phyloP scores from a whole-genome alignment of 805 yeast genomes.

The Saccharomycopsis guyanensis region DNA sequence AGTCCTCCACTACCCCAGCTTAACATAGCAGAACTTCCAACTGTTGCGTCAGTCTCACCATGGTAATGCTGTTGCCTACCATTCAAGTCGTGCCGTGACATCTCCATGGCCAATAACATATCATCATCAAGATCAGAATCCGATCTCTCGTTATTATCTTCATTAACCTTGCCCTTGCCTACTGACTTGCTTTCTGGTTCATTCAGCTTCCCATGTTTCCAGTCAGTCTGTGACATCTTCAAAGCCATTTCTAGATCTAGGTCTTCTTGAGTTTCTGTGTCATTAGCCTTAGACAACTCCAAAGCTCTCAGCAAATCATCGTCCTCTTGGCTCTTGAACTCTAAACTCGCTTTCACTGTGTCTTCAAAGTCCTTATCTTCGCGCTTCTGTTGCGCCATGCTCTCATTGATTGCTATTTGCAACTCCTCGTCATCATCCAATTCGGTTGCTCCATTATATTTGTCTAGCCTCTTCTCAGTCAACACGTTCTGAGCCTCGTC shows the following conservation, averaged over 20 bases:
- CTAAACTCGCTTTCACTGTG: no score
- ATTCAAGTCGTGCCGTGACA: neutral
- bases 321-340: no score
- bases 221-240: conserved; percentile 14
- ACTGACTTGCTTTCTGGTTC: neutral
- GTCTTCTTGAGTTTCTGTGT: no score
- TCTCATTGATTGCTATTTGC: conserved; percentile 18
- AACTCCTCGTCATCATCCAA: conserved; percentile 17
- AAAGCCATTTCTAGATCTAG: conserved; percentile 11
- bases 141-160: neutral
- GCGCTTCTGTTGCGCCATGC: neutral
- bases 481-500: conserved; percentile 2
- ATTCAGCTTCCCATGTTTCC: no score
- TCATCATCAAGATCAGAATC: neutral
- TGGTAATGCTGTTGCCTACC: no score
- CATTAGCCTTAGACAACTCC: conserved; percentile 13
- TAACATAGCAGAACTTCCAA: no score
- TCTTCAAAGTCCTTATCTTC: neutral
- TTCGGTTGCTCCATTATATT: conserved; percentile 15
- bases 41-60: no score
- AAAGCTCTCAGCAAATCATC: conserved; percentile 9
- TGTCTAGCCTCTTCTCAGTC: conserved; percentile 3
- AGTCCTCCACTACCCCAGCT: no score
- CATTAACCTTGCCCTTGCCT: neutral
- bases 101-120: neutral